A percentile compares a stretch with the other conserved stretches of the same genome.
Conservation (phyloP, 495 filamentous ascomycete species). For the Xylaria cubensis region DNA sequence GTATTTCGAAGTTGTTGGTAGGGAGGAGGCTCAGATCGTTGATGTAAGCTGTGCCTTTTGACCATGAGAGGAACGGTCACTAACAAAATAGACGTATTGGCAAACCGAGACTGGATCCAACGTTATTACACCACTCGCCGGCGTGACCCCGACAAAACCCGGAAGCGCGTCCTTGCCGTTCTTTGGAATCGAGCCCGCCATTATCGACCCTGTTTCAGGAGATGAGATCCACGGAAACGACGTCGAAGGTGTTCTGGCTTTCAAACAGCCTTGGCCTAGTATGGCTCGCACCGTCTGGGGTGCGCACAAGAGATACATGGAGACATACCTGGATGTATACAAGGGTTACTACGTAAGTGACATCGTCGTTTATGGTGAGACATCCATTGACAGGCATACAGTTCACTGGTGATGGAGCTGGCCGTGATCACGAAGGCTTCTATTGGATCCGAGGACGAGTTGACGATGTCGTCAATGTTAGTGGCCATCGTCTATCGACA, state of each 20-base stretch:
- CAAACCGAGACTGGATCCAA: conserved; percentile 99
- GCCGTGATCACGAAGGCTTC: conserved; percentile 96
- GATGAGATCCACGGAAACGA: conserved; percentile 95
- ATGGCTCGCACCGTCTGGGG: conserved; percentile 99
- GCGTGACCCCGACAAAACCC: conserved; percentile 79
- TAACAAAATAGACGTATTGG: conserved; percentile 86
- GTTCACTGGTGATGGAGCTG: conserved; percentile 98
- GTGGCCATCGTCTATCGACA: conserved; percentile 92
- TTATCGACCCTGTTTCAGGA: conserved; percentile 95
- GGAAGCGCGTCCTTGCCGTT: conserved; percentile 82
- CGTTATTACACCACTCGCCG: conserved; percentile 80
- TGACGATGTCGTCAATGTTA: conserved; percentile 98
- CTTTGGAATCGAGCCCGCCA: conserved; percentile 98
- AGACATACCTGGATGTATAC: conserved; percentile 97
- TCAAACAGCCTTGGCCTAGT: conserved; percentile 98
- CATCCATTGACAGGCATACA: conserved; percentile 49
- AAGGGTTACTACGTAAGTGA: conserved; percentile 92
- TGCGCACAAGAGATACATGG: conserved; percentile 97
- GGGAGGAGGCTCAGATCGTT: conserved; percentile 89
- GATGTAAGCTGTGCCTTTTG: conserved; percentile 68
- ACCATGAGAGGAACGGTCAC: conserved; percentile 8
- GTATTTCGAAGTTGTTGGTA: conserved; percentile 97
- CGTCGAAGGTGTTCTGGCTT: conserved; percentile 95
- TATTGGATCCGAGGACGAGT: conserved; percentile 99
- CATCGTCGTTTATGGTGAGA: conserved; percentile 1